These are phyloP conservation scores for Acacia concinna DNA, from an alignment of 331 rosid genomes.

Conservation along the genomic window DNA sequence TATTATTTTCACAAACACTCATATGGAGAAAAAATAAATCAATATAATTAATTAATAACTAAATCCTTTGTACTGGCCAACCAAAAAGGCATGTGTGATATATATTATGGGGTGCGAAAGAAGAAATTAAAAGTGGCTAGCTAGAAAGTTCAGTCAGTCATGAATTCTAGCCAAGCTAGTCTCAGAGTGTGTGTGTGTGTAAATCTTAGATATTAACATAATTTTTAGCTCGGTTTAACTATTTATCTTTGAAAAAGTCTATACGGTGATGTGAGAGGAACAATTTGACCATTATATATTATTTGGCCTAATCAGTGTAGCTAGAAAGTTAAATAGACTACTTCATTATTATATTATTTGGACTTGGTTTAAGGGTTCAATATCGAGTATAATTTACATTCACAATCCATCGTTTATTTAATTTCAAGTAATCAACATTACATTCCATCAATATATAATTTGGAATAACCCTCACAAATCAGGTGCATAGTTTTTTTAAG, in stretches of 20 bases:
- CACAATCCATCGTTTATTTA: neutral
- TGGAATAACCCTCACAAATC: neutral
- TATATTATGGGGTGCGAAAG: too few relatives aligned
- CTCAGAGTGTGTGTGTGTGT: too few relatives aligned
- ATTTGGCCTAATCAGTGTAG: neutral
- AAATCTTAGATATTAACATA: neutral
- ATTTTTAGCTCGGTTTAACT: neutral
- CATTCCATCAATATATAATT: neutral
- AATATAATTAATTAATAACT: too few relatives aligned
- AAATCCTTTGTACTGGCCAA: too few relatives aligned
- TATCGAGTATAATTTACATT: neutral
- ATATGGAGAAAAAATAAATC: too few relatives aligned
- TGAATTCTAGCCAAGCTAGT: neutral
- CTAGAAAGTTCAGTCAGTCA: conserved; percentile 8
- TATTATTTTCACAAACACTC: too few relatives aligned
- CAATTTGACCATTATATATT: conserved; percentile 25
- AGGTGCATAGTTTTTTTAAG: neutral
- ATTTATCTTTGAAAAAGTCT: neutral
- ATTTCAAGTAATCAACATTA: neutral
- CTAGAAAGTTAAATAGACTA: neutral
- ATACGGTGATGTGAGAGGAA: conserved; percentile 2
- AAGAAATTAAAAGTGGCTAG: too few relatives aligned
- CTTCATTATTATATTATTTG: neutral
- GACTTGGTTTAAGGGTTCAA: neutral
- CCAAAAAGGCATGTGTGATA: too few relatives aligned